Evolutionary conservation across 495 filamentous ascomycete species (phyloP).

Genomic region (Stereocaulon alpinum): DNA sequence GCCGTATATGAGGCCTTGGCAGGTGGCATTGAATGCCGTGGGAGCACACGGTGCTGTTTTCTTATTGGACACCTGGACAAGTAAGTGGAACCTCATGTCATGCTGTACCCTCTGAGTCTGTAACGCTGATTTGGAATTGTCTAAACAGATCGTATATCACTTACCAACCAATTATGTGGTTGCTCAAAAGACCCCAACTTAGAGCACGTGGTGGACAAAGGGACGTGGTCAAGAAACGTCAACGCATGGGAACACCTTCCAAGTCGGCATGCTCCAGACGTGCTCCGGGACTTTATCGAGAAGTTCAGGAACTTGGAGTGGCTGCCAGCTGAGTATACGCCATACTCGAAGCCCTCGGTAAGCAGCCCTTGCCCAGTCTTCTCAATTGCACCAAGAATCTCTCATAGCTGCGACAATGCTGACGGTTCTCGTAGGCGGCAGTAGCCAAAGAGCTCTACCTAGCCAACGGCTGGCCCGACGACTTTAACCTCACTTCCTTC

Average conservation of each 20-base stretch:
- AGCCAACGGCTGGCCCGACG: neutral
- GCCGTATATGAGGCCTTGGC: neutral
- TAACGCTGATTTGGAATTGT: neutral
- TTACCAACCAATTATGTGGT: neutral
- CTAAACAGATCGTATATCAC: neutral
- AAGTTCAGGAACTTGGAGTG: neutral
- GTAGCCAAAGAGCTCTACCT: neutral
- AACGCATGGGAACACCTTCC: conserved; percentile 2
- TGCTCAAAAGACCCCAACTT: neutral
- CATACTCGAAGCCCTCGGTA: conserved; percentile 3
- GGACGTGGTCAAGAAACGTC: neutral
- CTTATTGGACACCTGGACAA: neutral
- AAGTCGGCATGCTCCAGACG: neutral
- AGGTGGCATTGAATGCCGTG: neutral
- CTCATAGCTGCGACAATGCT: neutral
- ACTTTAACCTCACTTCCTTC: neutral
- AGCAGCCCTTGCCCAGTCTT: neutral
- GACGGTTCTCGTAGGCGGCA: neutral
- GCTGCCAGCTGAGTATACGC: neutral
- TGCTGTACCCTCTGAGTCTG: neutral
- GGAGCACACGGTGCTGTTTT: neutral
- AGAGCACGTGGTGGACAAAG: neutral
- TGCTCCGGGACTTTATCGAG: neutral
- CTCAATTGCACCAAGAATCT: neutral
- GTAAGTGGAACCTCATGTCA: neutral